A percentile compares a stretch with the other conserved stretches of the same genome.
These are phyloP conservation scores for Rhodotorula graminis DNA, from an alignment of 768 basidiomycete genomes.

Conservation along the genomic window DNA sequence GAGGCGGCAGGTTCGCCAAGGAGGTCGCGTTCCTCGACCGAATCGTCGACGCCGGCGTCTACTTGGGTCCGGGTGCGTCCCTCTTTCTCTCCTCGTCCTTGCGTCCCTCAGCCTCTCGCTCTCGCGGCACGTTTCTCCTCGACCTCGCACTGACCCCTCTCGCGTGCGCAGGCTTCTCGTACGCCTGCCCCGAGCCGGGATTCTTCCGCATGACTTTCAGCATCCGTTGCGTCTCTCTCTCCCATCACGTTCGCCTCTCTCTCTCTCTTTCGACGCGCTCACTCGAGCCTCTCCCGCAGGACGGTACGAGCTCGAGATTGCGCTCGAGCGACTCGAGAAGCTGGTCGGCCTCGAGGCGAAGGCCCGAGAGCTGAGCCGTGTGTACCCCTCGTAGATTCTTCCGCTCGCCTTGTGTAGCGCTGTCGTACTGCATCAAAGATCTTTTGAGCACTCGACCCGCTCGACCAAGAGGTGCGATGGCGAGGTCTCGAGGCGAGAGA, in stretches of 20 bases:
- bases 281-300: background rate
- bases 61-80: constrained; percentile 14
- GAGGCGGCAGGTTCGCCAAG: background rate
- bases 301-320: constrained; percentile 6
- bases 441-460: background rate
- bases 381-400: background rate
- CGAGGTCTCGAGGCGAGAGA: too few relatives aligned
- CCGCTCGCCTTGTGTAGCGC: background rate
- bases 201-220: constrained; percentile 27
- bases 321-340: constrained; percentile 16
- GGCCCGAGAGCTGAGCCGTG: background rate
- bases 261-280: background rate
- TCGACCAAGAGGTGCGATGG: background rate
- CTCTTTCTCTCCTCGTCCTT: too few relatives aligned
- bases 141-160: too few relatives aligned
- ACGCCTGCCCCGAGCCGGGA: constrained; percentile 9
- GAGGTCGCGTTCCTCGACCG: constrained; percentile 15
- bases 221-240: constrained; percentile 4
- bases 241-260: background rate
- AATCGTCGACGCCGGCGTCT: constrained; percentile 22
- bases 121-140: background rate
- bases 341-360: background rate
- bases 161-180: constrained; percentile 14
- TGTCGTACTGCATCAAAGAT: background rate
- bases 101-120: background rate